phyloP scores from a whole-genome alignment of 768 basidiomycete species.

The Rickenella mellea region DNA sequence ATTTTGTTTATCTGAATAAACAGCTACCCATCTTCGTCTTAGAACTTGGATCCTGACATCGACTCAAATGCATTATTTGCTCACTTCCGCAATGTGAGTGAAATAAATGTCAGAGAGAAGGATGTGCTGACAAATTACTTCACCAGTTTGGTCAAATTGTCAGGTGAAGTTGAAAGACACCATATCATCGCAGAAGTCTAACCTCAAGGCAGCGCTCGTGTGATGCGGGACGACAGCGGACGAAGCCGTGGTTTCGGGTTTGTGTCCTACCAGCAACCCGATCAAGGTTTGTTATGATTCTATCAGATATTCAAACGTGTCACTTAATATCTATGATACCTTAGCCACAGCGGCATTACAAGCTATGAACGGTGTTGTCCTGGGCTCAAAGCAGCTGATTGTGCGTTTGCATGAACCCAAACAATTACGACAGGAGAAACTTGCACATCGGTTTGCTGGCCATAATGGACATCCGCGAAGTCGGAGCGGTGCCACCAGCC shows the following conservation, averaged over 20 bases:
- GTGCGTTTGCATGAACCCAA: slow-evolving; percentile 89
- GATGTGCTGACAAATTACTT: slow-evolving; percentile 1
- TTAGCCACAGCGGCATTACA: slow-evolving; percentile 66
- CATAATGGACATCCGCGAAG: slow-evolving; percentile 74
- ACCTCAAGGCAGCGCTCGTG: slow-evolving; percentile 57
- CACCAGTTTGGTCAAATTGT: slow-evolving; percentile 80
- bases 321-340: slow-evolving; percentile 3
- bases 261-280: slow-evolving; percentile 76
- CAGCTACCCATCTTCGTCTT: slow-evolving; percentile 10
- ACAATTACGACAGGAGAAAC: slow-evolving; percentile 81
- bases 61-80: slow-evolving; percentile 79
- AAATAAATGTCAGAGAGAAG: slow-evolving; percentile 3
- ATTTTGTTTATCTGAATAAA: slow-evolving; percentile 2
- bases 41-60: slow-evolving; percentile 82
- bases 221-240: slow-evolving; percentile 80
- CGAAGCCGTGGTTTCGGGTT: slow-evolving; percentile 87
- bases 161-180: slow-evolving; percentile 41
- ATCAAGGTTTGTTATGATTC: slow-evolving; percentile 48
- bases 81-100: slow-evolving; percentile 67
- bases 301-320: slow-evolving; percentile 1
- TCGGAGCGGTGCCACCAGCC: slow-evolving; percentile 79
- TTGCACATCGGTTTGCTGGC: slow-evolving; percentile 65
- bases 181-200: neutral
- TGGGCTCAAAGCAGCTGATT: slow-evolving; percentile 72
- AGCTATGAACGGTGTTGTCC: slow-evolving; percentile 65